Base-by-base conservation (phyloP, 1,284 basidiomycete species). In the Cystobasidium slooffiae region DNA sequence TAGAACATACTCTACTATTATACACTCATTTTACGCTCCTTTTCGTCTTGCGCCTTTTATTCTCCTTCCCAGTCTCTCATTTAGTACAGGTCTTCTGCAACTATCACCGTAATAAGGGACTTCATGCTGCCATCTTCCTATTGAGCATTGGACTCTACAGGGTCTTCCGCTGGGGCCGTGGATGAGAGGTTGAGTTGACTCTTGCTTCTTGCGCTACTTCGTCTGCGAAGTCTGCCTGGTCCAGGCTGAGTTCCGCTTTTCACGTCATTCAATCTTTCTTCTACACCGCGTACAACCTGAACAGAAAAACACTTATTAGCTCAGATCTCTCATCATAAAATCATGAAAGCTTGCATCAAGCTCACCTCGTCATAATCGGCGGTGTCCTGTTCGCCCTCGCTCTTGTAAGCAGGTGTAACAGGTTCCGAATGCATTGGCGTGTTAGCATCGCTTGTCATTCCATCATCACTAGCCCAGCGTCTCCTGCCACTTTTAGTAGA, bases 281-380 rank as follows among this genome's bases (percentile, higher is more conserved):
- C 70, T 16, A 73, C 70, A 31, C 52, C 70, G 22, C 70, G 70
- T 16, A 73, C 70, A 37, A 68, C 66, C 66, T 68, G 53, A 10
- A 37, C 10, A 6, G 31, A 14, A 37, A 22, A 22, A 10, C 5
- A 43, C 20, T 6, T 59, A 55, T 9, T 16, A 64, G 14, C 52
- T 14, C 14, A 20, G 16, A 22, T 56, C 52, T 56, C 10, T 31
- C 9, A 37, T 7, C 22, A 24, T 31, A 56, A 8, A 31, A 31
- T 12, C 12, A 37, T 31, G 22, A 37, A 7, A 6, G n/a, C 55
- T 18, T 18, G 31, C 31, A 31, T 31, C 31, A 31, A 31, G 31
- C 79, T 76, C 46, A 84, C 84, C 78, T 85, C 84, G 77, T 85
- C 85, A 75, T 85, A 85, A 75, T 85, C 85, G 31, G 84, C 83